phyloP scores from a whole-genome alignment of 2,329 filamentous ascomycete genomes.

The Daldinia eschscholtzii region DNA sequence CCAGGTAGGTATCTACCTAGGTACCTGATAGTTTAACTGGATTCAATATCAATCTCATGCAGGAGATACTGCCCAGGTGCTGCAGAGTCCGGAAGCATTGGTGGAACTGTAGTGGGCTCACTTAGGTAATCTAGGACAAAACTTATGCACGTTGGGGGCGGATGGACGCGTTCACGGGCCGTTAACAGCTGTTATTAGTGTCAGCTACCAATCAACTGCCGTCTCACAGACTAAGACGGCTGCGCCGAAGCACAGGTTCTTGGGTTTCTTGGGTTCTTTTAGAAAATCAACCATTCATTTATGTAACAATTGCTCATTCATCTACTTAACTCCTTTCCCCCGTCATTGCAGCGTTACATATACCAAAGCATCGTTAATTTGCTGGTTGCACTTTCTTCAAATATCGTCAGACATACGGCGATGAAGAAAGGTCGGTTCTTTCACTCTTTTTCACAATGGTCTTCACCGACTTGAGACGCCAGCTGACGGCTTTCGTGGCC shows the following conservation, averaged over 20 bases:
- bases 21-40: neutral
- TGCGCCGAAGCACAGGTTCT: neutral
- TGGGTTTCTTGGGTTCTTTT: neutral
- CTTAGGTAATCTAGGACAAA: neutral
- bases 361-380: slow-evolving; percentile 4
- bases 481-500: slow-evolving; percentile 35
- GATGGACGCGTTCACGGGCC: slow-evolving; percentile 11
- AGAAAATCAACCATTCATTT: neutral
- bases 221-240: slow-evolving; percentile 10
- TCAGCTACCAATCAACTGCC: neutral
- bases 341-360: slow-evolving; percentile 4
- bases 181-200: slow-evolving; percentile 17
- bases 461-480: slow-evolving; percentile 44
- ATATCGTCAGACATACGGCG: slow-evolving; percentile 23
- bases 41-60: neutral
- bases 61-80: neutral
- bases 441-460: slow-evolving; percentile 42
- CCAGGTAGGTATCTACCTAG: neutral
- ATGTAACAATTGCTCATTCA: neutral
- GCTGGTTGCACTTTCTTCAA: neutral
- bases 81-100: too few species aligned
- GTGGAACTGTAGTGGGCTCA: neutral
- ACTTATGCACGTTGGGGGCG: slow-evolving; percentile 2
- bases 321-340: neutral
- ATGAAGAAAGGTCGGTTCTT: slow-evolving; percentile 36